A percentile compares a stretch with the other conserved stretches of the same genome.
Conservation (phyloP, 2,329 filamentous ascomycete genomes). For the Cladosporium sp. region DNA sequence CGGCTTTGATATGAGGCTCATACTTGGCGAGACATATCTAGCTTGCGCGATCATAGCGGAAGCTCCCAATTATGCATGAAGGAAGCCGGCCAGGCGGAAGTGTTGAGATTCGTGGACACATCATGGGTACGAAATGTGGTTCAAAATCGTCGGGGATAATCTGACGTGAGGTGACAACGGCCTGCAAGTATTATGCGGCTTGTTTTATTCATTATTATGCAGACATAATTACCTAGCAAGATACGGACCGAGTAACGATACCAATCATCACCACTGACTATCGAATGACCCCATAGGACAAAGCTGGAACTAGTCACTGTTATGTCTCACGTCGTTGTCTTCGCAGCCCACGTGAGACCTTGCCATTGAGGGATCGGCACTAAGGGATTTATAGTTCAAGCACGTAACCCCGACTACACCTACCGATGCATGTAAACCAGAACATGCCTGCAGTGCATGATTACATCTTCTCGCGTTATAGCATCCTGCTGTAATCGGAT, state of each 20-base stretch:
- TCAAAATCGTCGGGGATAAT: neutral
- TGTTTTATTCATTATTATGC: neutral
- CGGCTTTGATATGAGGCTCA: neutral
- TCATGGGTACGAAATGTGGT: neutral
- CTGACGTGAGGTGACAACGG: neutral
- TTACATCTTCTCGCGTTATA: neutral
- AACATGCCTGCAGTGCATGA: neutral
- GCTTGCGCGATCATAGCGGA: neutral
- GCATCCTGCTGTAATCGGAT: too few relatives aligned
- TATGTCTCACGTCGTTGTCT: constrained; percentile 1
- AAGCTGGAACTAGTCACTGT: neutral
- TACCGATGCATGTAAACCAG: neutral
- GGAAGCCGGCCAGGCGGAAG: neutral
- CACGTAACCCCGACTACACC: constrained; percentile 1
- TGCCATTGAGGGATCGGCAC: neutral
- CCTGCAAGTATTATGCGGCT: too few relatives aligned
- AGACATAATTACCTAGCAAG: neutral
- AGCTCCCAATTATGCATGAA: neutral
- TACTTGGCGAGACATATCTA: neutral
- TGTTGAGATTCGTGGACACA: neutral
- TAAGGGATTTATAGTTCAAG: neutral
- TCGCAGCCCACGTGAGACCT: neutral
- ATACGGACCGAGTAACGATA: neutral
- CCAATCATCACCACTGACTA: too few relatives aligned
- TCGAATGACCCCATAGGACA: neutral